Conservation (phyloP, 768 basidiomycete species). For the Jaapia argillacea region DNA sequence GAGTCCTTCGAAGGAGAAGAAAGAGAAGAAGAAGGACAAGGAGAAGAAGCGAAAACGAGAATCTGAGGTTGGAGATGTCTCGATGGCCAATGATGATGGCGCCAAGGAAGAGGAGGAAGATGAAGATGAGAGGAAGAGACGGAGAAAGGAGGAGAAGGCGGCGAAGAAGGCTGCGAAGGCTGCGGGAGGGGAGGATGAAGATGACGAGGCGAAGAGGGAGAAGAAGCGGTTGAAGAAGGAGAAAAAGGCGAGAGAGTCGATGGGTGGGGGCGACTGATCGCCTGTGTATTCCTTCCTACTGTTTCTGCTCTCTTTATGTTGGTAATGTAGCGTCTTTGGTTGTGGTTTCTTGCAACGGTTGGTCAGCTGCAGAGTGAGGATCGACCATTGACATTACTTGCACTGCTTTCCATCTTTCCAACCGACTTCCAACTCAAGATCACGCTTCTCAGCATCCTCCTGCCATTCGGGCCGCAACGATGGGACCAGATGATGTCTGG, state of each 20-base stretch:
- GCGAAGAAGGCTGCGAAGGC: constrained; percentile 32
- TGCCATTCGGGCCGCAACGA: no score
- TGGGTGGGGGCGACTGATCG: constrained; percentile 16
- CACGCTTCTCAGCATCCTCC: no score
- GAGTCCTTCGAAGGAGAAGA: constrained; percentile 28
- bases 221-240: constrained; percentile 61
- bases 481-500: no score
- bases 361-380: no score
- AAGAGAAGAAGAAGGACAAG: constrained; percentile 45
- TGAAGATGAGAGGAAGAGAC: constrained; percentile 49
- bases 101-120: constrained; percentile 30
- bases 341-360: no score
- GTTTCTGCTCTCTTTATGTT: no score
- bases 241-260: constrained; percentile 43
- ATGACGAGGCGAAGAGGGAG: constrained; percentile 53
- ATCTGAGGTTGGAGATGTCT: constrained; percentile 42
- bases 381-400: no score
- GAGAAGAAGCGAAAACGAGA: constrained; percentile 86
- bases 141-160: constrained; percentile 41
- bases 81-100: constrained; percentile 25
- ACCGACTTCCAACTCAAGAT: no score
- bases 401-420: no score
- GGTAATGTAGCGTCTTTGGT: no score
- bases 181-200: constrained; percentile 29
- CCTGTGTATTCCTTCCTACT: not conserved